These are phyloP conservation scores for Eleusine coracana DNA, from an alignment of 176 grass and related monocot genomes.

Conservation along the genomic window DNA sequence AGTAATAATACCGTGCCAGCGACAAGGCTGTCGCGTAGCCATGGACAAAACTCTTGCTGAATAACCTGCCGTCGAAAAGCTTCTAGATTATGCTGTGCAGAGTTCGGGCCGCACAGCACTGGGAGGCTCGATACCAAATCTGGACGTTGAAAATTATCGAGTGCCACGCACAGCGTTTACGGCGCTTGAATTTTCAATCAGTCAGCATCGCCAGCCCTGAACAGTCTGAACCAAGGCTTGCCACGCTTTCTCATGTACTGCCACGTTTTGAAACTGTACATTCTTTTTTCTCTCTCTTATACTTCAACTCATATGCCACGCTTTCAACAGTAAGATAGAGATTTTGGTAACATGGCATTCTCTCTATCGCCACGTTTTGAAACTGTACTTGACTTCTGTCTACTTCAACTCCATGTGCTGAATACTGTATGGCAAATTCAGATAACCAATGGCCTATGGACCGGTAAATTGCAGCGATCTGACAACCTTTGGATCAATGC, in stretches of 20 bases:
- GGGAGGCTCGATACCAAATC: background rate
- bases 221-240: background rate
- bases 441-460: background rate
- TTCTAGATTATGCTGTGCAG: background rate
- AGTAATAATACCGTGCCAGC: background rate
- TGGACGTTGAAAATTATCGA: background rate
- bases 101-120: background rate
- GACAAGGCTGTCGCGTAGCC: background rate
- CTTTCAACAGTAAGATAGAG: background rate
- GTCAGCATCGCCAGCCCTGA: background rate
- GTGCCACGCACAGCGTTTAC: background rate
- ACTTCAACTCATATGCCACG: too few relatives aligned
- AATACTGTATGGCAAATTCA: background rate
- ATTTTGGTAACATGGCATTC: too few relatives aligned
- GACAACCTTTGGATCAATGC: background rate
- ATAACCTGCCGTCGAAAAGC: background rate
- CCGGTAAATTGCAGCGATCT: background rate
- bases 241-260: background rate
- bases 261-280: background rate
- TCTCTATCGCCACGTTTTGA: too few relatives aligned
- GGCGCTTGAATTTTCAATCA: background rate
- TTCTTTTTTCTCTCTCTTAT: background rate
- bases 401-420: background rate
- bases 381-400: too few relatives aligned
- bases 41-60: slow-evolving; percentile 6